Evolutionary conservation across 2,329 filamentous ascomycete species (phyloP).

Genomic region (Aspergillus terreus): DNA sequence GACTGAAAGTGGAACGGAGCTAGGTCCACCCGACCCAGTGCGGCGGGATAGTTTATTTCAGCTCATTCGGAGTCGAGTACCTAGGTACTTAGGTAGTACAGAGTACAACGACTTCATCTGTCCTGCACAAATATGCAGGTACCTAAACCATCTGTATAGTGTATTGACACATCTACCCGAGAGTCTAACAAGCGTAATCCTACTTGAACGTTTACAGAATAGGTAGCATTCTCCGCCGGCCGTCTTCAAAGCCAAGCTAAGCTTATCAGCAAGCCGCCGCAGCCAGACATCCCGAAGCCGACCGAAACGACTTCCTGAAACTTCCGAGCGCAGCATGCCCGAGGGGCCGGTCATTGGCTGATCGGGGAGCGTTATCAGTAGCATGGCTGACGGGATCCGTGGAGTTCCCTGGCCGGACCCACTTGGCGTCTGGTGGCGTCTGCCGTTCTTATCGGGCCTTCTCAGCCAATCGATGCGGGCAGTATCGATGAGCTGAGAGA

Average conservation of each 20-base stretch:
- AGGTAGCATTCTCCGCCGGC: no score
- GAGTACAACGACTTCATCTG: no score
- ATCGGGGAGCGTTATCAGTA: conserved; percentile 15
- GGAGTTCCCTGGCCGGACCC: conserved; percentile 1
- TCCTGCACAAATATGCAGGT: no score
- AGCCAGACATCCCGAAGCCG: not conserved
- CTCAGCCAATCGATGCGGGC: conserved; percentile 14
- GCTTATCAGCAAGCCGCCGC: not conserved
- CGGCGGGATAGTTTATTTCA: not conserved
- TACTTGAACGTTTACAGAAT: no score
- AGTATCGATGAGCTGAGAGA: conserved; percentile 16
- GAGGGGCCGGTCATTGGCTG: conserved; percentile 12
- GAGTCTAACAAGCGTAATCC: no score
- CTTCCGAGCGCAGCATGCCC: conserved; percentile 10
- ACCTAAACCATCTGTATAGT: no score
- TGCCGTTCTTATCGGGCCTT: conserved; percentile 15
- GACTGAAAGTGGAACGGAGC: not conserved
- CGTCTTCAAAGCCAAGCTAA: no score
- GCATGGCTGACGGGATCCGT: conserved; percentile 7
- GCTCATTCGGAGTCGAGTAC: no score
- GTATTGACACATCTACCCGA: no score
- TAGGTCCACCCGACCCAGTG: not conserved
- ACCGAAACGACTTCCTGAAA: conserved; percentile 1
- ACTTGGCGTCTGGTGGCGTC: conserved; percentile 12
- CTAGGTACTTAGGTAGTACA: no score